Percentiles rank a stretch among this genome's conserved stretches.
Evolutionary conservation across 352 stramenopile genomes (phyloP).

Genomic region (Pythium dissimile): DNA sequence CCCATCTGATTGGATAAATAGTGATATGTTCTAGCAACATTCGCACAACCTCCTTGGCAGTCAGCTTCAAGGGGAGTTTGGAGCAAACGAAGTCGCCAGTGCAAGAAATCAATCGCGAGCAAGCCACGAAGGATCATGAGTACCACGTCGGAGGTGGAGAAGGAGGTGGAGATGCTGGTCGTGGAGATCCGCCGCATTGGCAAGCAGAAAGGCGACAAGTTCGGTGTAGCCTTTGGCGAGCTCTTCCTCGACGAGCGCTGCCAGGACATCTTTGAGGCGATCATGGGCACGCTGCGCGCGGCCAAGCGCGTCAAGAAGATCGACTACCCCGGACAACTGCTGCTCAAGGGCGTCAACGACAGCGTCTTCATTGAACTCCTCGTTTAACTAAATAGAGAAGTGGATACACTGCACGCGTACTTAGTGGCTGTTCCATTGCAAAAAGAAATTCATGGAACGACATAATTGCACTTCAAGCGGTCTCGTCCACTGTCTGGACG

Average conservation of each 20-base stretch:
- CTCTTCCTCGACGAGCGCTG: conserved; percentile 85
- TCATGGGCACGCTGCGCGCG: conserved; percentile 81
- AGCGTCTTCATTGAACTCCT: conserved; percentile 73
- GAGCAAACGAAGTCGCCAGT: not conserved
- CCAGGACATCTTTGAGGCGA: conserved; percentile 71
- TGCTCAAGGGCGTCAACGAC: conserved; percentile 82
- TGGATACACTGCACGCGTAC: no score
- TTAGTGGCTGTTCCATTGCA: no score
- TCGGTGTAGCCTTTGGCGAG: conserved; percentile 70
- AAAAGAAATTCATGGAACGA: no score
- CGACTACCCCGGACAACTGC: conserved; percentile 72
- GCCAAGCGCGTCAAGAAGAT: conserved; percentile 77
- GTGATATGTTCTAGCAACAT: not conserved
- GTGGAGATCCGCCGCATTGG: conserved; percentile 67
- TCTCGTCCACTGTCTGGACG: conserved; percentile 28
- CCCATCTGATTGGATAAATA: conserved; percentile 26
- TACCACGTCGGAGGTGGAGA: conserved; percentile 51
- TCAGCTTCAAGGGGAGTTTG: conserved; percentile 12
- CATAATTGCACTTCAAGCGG: no score
- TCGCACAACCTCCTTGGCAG: conserved; percentile 9
- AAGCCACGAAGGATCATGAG: not conserved
- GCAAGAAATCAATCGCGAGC: not conserved
- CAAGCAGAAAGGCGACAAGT: conserved; percentile 39
- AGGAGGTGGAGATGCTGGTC: conserved; percentile 69
- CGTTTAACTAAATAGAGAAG: conserved; percentile 18